Conservation (phyloP, 495 filamentous ascomycete genomes). For the Pyrenopolyporus hunteri region DNA sequence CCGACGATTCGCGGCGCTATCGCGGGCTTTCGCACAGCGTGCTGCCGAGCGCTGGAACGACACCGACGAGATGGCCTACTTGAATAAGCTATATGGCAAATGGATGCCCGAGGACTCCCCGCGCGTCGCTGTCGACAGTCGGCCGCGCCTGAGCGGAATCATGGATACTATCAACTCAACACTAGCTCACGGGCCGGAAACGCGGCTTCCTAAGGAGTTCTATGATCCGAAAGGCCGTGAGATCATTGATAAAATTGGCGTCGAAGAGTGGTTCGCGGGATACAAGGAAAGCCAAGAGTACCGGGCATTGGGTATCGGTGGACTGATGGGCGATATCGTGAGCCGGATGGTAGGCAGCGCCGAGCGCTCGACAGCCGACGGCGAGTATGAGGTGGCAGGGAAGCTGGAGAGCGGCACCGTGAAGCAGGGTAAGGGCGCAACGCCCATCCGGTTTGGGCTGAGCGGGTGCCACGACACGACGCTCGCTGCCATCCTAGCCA, state of each 20-base stretch:
- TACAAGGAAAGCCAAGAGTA: slow-evolving; percentile 86
- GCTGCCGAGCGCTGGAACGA: slow-evolving; percentile 83
- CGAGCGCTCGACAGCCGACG: slow-evolving; percentile 65
- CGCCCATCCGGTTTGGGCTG: slow-evolving; percentile 63
- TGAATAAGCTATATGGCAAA: slow-evolving; percentile 76
- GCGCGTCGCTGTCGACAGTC: slow-evolving; percentile 79
- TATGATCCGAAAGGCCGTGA: slow-evolving; percentile 75
- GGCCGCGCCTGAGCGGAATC: slow-evolving; percentile 84
- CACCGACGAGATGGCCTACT: slow-evolving; percentile 80
- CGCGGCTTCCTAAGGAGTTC: slow-evolving; percentile 80
- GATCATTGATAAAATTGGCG: slow-evolving; percentile 77
- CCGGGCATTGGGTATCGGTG: slow-evolving; percentile 83
- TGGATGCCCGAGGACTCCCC: slow-evolving; percentile 78
- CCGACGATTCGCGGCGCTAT: slow-evolving; percentile 79
- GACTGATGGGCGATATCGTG: slow-evolving; percentile 82
- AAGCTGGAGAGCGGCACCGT: slow-evolving; percentile 44
- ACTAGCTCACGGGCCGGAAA: slow-evolving; percentile 80
- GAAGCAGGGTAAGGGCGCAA: slow-evolving; percentile 63
- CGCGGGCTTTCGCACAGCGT: slow-evolving; percentile 78
- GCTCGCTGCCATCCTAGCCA: slow-evolving; percentile 76
- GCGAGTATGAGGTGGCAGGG: slow-evolving; percentile 55
- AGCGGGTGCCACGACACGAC: slow-evolving; percentile 96
- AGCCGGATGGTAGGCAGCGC: slow-evolving; percentile 78
- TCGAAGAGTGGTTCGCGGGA: slow-evolving; percentile 93
- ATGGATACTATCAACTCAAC: slow-evolving; percentile 94